phyloP scores from a whole-genome alignment of 169 alveolate genomes.

The Amoebophrya sp. region DNA sequence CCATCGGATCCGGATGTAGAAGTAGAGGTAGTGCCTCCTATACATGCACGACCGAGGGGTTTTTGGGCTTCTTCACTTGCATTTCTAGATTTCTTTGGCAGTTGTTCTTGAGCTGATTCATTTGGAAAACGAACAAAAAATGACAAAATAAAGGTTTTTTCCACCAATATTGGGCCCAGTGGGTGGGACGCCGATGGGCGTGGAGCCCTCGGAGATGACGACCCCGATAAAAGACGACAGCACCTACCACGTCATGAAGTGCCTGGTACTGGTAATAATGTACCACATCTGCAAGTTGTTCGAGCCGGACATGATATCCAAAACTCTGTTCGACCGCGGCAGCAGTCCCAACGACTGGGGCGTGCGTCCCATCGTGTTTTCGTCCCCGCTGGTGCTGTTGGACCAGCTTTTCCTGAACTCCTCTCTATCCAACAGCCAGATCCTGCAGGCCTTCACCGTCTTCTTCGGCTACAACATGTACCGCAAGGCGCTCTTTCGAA shows the following conservation, averaged over 20 bases:
- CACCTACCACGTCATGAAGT: background rate
- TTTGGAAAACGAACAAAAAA: too few relatives aligned
- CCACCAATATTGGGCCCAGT: background rate
- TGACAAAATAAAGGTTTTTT: too few relatives aligned
- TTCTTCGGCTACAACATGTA: background rate
- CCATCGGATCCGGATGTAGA: too few relatives aligned
- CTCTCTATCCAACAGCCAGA: background rate
- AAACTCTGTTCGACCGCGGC: background rate
- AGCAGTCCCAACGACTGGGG: background rate
- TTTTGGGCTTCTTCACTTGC: too few relatives aligned
- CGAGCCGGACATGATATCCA: background rate
- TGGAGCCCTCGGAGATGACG: background rate
- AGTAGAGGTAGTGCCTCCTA: too few relatives aligned
- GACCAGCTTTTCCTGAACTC: background rate
- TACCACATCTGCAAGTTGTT: background rate
- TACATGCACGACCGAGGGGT: too few relatives aligned
- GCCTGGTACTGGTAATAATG: background rate
- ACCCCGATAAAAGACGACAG: background rate
- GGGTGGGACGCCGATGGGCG: background rate
- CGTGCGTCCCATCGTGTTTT: background rate
- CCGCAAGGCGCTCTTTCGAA: background rate
- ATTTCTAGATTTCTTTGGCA: too few relatives aligned
- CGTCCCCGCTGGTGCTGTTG: background rate
- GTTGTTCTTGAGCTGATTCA: too few relatives aligned
- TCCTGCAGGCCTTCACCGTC: slow-evolving; percentile 3